Conservation (phyloP, 495 filamentous ascomycete genomes). For the Hapsidospora chrysogenum region DNA sequence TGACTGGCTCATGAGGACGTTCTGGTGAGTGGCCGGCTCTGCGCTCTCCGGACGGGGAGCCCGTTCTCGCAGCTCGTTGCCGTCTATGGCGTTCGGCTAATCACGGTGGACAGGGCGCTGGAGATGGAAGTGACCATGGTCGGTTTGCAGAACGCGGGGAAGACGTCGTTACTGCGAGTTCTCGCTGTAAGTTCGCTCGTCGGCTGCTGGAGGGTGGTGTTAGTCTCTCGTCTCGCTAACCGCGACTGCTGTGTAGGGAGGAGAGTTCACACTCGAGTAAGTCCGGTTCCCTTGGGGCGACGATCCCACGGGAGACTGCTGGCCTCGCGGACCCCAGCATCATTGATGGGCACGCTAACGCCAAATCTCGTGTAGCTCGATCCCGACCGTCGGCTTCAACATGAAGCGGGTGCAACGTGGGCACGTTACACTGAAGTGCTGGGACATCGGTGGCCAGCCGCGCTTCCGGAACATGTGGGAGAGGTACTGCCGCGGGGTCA, state of each 20-base stretch:
- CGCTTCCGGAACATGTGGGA: slow-evolving; percentile 99
- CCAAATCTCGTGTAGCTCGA: slow-evolving; percentile 50
- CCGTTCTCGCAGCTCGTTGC: background rate
- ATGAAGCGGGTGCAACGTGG: slow-evolving; percentile 97
- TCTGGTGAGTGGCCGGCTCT: slow-evolving; percentile 59
- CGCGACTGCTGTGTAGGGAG: slow-evolving; percentile 44
- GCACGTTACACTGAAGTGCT: slow-evolving; percentile 97
- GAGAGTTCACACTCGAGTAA: slow-evolving; percentile 98
- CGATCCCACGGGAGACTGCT: slow-evolving; percentile 5
- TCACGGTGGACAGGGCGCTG: slow-evolving; percentile 52
- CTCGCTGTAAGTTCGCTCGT: slow-evolving; percentile 55
- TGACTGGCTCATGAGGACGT: slow-evolving; percentile 94
- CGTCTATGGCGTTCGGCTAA: background rate
- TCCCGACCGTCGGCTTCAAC: slow-evolving; percentile 97
- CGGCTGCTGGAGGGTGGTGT: background rate
- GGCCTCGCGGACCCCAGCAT: slow-evolving; percentile 5
- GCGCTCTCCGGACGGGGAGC: slow-evolving; percentile 2
- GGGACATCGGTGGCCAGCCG: slow-evolving; percentile 95
- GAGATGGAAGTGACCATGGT: slow-evolving; percentile 99
- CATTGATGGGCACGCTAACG: slow-evolving; percentile 19
- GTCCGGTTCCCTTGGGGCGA: slow-evolving; percentile 17
- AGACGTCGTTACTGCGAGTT: slow-evolving; percentile 86
- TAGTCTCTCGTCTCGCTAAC: slow-evolving; percentile 11
- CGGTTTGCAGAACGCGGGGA: slow-evolving; percentile 94
- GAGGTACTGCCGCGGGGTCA: slow-evolving; percentile 91